Evolutionary conservation across 2,329 filamentous ascomycete species (phyloP).

Genomic region (Alternaria sp.): DNA sequence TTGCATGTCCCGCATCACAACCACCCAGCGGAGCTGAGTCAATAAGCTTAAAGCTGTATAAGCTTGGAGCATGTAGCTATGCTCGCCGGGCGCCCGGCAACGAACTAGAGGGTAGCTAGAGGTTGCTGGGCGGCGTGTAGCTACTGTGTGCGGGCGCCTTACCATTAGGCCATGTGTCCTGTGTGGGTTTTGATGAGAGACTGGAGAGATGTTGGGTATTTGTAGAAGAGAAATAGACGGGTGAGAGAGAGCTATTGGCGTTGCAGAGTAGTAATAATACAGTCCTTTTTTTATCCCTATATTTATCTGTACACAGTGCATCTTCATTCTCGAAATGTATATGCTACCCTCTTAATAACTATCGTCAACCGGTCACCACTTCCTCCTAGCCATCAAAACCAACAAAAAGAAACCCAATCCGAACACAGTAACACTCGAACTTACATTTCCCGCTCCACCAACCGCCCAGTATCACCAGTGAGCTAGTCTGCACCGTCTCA

Average conservation of each 20-base stretch:
- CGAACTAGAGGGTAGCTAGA: too few species aligned
- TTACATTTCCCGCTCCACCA: background rate
- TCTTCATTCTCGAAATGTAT: background rate
- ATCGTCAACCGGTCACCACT: too few species aligned
- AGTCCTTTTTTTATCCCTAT: background rate
- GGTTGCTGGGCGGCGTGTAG: too few species aligned
- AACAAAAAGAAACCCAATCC: background rate
- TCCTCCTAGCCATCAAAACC: rapidly evolving
- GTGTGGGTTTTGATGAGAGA: background rate
- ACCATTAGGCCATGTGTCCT: background rate
- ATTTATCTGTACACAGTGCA: rapidly evolving
- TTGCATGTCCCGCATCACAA: background rate
- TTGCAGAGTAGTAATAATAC: too few species aligned
- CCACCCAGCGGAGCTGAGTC: background rate
- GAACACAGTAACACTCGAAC: background rate
- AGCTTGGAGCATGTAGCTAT: too few species aligned
- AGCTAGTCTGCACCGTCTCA: background rate
- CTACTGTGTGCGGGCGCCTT: background rate
- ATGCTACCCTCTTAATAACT: too few species aligned
- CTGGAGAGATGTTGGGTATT: background rate
- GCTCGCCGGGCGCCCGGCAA: too few species aligned
- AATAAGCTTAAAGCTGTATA: too few species aligned
- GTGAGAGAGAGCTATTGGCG: background rate
- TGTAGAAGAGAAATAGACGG: background rate
- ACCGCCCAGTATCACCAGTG: background rate